A percentile compares a stretch with the other conserved stretches of the same genome.
phyloP scores from a whole-genome alignment of 208 protist genomes.

The Acanthamoeba triangularis region DNA sequence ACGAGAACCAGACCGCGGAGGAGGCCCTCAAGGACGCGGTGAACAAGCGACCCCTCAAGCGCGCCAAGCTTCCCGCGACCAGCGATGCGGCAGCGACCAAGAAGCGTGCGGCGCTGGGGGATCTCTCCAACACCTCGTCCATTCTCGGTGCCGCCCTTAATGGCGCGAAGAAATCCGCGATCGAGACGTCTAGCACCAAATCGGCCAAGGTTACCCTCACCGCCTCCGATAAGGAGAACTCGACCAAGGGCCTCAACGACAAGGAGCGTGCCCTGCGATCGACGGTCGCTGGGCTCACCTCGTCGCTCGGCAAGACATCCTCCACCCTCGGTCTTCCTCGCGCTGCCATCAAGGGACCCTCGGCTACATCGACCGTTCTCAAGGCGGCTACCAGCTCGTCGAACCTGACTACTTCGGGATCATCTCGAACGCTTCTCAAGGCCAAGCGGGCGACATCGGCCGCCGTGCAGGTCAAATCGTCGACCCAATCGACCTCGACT shows the following conservation, averaged over 20 bases:
- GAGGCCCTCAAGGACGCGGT: conserved; percentile 34
- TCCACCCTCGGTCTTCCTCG: neutral
- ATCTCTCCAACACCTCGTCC: conserved; percentile 33
- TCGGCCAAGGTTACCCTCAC: conserved; percentile 28
- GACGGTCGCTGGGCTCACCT: conserved; percentile 1
- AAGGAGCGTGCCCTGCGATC: conserved; percentile 34
- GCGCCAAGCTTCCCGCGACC: conserved; percentile 29
- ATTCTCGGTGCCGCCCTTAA: neutral
- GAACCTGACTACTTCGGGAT: neutral
- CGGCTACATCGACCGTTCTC: neutral
- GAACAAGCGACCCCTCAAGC: conserved; percentile 5
- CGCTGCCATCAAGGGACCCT: neutral
- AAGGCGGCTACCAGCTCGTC: neutral
- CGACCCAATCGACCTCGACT: neutral
- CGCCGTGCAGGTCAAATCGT: neutral
- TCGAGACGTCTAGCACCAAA: neutral
- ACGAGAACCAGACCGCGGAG: conserved; percentile 51
- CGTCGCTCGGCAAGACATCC: conserved; percentile 16
- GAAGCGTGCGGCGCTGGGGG: conserved; percentile 44
- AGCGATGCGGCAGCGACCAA: neutral
- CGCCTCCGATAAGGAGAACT: conserved; percentile 40
- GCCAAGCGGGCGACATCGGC: conserved; percentile 13
- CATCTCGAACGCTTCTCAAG: conserved; percentile 20
- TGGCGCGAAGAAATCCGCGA: conserved; percentile 21
- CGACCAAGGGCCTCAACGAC: neutral